phyloP scores from a whole-genome alignment of 2,329 filamentous ascomycete genomes.

The Beauveria sp. region DNA sequence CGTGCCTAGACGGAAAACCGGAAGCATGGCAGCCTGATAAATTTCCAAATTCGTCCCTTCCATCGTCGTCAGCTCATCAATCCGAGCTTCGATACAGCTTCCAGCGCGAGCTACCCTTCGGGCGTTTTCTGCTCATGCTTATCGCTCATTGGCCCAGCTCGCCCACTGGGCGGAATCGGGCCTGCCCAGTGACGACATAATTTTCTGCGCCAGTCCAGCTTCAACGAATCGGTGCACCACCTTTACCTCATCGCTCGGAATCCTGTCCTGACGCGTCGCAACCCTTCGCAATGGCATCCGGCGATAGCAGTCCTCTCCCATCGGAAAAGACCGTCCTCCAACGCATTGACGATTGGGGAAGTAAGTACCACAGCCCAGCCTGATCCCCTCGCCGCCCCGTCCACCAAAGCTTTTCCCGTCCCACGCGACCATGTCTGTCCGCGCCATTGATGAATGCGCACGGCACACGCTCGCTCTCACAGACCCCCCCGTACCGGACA shows the following conservation, averaged over 20 bases:
- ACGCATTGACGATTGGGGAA: conserved; percentile 39
- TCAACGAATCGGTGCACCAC: not conserved
- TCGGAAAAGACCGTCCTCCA: conserved; percentile 26
- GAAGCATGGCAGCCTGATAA: too few relatives aligned
- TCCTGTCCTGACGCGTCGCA: not conserved
- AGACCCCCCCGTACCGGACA: not conserved
- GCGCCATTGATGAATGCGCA: not conserved
- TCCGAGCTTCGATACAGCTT: too few relatives aligned
- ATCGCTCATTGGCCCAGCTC: not conserved
- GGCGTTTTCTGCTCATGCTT: conserved; percentile 1
- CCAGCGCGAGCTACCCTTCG: too few relatives aligned
- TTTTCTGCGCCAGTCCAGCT: conserved; percentile 3
- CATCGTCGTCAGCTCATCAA: too few relatives aligned
- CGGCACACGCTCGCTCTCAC: not conserved
- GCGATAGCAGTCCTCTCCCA: conserved; percentile 16
- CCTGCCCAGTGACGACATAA: not conserved
- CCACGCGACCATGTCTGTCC: not conserved
- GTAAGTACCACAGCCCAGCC: conserved; percentile 29
- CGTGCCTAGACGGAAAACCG: too few relatives aligned
- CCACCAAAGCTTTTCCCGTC: not conserved
- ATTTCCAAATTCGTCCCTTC: too few relatives aligned
- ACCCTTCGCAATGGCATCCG: conserved; percentile 22
- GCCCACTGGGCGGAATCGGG: not conserved
- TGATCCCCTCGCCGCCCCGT: not conserved
- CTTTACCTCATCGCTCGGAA: not conserved